Evolutionary conservation across 2,329 filamentous ascomycete genomes (phyloP).

Genomic region (Stagonosporopsis cucurbitacearum): DNA sequence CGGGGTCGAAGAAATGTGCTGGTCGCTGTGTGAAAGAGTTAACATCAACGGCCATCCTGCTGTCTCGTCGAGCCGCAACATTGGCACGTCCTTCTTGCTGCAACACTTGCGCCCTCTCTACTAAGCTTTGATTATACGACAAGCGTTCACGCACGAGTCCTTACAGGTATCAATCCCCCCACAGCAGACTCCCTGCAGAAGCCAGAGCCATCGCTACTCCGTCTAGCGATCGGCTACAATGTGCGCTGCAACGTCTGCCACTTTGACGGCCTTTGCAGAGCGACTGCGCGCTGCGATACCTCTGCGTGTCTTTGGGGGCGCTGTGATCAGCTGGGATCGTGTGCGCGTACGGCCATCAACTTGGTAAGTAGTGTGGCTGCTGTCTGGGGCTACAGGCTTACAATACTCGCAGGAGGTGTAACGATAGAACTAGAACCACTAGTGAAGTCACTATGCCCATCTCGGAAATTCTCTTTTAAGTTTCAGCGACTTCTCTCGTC

Average conservation of each 20-base stretch:
- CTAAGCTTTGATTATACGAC: neutral
- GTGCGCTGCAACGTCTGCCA: neutral
- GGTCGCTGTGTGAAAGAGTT: no score
- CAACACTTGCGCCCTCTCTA: neutral
- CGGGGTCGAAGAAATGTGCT: no score
- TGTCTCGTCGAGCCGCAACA: no score
- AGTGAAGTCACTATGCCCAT: no score
- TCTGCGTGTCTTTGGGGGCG: neutral
- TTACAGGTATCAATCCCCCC: neutral
- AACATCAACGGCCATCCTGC: no score
- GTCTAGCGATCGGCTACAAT: neutral
- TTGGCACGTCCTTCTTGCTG: no score
- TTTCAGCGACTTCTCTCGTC: no score
- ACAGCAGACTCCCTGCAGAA: neutral
- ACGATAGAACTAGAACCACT: no score
- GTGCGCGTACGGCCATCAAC: neutral
- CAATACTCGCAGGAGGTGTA: neutral
- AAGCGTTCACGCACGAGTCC: neutral
- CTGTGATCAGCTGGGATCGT: constrained; percentile 26
- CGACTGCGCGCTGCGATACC: neutral
- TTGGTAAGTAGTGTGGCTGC: neutral
- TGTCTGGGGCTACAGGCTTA: neutral
- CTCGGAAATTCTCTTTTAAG: no score
- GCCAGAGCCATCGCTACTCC: neutral
- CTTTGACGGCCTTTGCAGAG: neutral